phyloP scores from a whole-genome alignment of 257 asterid genomes.

The Ophiorrhiza pumila region DNA sequence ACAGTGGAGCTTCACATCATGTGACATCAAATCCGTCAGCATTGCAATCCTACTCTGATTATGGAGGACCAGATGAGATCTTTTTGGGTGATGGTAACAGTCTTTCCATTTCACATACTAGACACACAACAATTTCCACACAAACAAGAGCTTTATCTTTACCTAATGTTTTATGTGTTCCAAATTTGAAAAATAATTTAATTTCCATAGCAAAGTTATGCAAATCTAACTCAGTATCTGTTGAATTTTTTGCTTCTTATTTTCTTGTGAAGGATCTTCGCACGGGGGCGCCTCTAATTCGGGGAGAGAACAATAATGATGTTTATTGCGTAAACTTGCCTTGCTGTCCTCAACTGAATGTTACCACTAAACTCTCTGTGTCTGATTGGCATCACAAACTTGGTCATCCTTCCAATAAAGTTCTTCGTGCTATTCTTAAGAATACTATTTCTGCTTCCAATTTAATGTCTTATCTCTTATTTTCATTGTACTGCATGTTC shows the following conservation, averaged over 20 bases:
- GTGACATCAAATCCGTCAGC: neutral
- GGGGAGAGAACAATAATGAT: conserved; percentile 22
- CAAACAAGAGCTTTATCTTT: neutral
- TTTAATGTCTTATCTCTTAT: no score
- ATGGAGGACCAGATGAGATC: conserved; percentile 1
- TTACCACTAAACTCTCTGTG: no score
- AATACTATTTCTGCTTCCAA: no score
- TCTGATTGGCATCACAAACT: no score
- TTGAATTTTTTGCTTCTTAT: neutral
- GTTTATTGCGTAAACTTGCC: neutral
- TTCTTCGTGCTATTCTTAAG: no score
- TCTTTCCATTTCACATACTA: neutral
- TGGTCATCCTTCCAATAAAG: no score
- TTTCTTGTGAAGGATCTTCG: conserved; percentile 2
- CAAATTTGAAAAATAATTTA: neutral
- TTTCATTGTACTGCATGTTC: no score
- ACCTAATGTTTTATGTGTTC: neutral
- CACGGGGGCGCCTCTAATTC: neutral
- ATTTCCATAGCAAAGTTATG: neutral
- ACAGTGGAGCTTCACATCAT: conserved; percentile 6
- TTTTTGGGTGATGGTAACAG: neutral
- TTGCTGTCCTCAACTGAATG: no score
- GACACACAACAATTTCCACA: neutral
- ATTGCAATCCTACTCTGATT: neutral
- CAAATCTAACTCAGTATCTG: neutral